Evolutionary conservation across 768 basidiomycete genomes (phyloP).

Genomic region (Lactarius deliciosus): DNA sequence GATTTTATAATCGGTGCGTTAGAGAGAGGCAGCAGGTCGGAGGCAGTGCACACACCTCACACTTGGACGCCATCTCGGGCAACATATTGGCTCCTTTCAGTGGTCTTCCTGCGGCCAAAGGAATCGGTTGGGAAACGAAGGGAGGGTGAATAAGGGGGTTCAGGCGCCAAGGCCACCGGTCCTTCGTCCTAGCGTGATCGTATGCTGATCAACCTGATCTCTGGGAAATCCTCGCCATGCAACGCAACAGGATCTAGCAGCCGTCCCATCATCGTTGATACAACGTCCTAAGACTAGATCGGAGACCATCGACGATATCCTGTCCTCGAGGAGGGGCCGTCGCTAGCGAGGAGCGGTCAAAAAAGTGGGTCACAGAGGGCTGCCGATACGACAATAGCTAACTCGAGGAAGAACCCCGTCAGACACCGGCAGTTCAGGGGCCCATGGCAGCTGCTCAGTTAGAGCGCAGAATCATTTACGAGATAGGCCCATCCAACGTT

Average conservation of each 20-base stretch:
- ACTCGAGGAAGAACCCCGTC: neutral
- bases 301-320: neutral
- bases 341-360: neutral
- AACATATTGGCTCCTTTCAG: neutral
- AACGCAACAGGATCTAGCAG: neutral
- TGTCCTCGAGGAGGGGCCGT: neutral
- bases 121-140: neutral
- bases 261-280: neutral
- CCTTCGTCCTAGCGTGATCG: neutral
- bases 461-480: neutral
- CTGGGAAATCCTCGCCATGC: neutral
- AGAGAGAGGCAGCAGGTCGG: neutral
- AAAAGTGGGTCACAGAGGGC: neutral
- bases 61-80: neutral
- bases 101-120: neutral
- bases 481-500: neutral
- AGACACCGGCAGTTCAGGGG: neutral
- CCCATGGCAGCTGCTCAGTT: neutral
- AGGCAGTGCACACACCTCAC: neutral
- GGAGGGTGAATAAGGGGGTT: neutral
- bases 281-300: neutral
- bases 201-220: neutral
- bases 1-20: neutral
- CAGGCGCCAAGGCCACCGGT: neutral
- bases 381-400: neutral